Base-by-base conservation (phyloP, 2,329 filamentous ascomycete genomes). In the Trichophyton schoenleinii region DNA sequence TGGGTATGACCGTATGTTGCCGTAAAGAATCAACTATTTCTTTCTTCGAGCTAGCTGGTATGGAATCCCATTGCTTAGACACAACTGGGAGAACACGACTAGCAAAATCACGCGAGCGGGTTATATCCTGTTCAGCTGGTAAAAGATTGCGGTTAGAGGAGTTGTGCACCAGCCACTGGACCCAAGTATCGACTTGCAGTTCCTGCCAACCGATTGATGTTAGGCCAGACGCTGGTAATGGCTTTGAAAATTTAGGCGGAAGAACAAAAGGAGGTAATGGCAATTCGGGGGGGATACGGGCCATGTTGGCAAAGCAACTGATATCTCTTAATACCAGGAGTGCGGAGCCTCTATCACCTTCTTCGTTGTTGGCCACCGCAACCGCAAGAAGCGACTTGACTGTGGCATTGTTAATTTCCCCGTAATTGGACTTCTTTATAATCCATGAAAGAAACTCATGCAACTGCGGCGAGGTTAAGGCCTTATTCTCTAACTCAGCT, bases 41-140 rank as follows among this genome's bases (percentile, higher is more conserved):
- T 18, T 81, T 78, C 71, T 87, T 94, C 1, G 86, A 85, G 2
- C 77, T 77, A 52, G 78, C 78, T 64, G 84, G 87, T 15, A 95
- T 74, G n/a, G 81, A 82, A 57, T 97, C 92, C 90, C 91, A 99
- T 66, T 87, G 86, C 70, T 92, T 96, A 1, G 92, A 95, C 20
- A 96, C 70, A 0, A 96, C 82, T 1, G 83, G 83, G 36, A 99
- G 79, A 8, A 96, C 81, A 65, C 89, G 86, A 0, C 84, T 79
- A 6, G 92, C 85, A 70, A 97, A 95, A 18, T 83, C 81, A 22
- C 88, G 74, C 0, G 85, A 87, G 60, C 80, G 81, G 0, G 86
- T 88, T 6, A 97, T 77, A 70, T 88, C 86, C 67, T 89, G 82
- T 1, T 86, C 81, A 3, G 83, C 77, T 2, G 81, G 70, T 42